Evolutionary conservation across 495 filamentous ascomycete genomes (phyloP).

Genomic region (Tuber magnatum): DNA sequence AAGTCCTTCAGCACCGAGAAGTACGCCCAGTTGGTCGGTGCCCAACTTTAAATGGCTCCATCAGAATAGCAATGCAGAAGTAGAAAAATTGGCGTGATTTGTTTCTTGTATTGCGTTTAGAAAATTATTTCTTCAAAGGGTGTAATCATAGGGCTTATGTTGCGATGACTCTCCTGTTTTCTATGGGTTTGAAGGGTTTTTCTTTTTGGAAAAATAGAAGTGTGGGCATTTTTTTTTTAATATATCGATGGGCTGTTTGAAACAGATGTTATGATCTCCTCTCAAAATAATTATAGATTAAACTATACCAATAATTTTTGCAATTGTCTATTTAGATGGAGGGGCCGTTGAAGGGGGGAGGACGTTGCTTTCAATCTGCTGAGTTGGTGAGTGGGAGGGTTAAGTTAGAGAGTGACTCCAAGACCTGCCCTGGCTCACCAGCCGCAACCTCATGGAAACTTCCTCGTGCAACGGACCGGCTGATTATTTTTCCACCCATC

Average conservation of each 20-base stretch:
- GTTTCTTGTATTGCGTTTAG: neutral
- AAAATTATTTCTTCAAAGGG: neutral
- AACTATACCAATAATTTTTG: neutral
- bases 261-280: neutral
- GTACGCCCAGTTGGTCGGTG: constrained; percentile 86
- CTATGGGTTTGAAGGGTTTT: neutral
- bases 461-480: constrained; percentile 10
- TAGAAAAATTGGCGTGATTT: neutral
- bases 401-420: neutral
- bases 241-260: neutral
- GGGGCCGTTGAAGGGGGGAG: neutral
- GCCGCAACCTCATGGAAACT: constrained; percentile 3
- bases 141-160: constrained; percentile 23
- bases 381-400: neutral
- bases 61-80: constrained; percentile 3
- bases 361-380: neutral
- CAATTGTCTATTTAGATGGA: neutral
- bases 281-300: neutral
- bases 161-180: neutral
- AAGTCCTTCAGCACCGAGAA: constrained; percentile 97
- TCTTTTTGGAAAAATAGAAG: constrained; percentile 36
- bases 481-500: constrained; percentile 6
- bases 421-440: neutral
- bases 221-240: constrained; percentile 5
- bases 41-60: constrained; percentile 65